phyloP scores from a whole-genome alignment of 768 basidiomycete species.

The Leccinum rimulosum region DNA sequence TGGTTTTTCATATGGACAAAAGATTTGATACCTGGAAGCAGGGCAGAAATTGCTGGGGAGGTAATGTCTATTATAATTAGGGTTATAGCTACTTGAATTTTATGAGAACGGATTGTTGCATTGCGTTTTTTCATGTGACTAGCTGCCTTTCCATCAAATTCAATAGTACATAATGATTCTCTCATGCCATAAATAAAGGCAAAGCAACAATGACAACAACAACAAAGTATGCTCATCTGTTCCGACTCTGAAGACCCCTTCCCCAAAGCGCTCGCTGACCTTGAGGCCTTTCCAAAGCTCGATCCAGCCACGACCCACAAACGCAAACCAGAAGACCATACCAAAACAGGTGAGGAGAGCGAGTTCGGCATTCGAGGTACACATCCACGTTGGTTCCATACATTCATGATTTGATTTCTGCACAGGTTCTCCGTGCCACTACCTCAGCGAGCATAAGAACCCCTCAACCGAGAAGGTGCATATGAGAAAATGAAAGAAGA shows the following conservation, averaged over 20 bases:
- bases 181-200: not conserved
- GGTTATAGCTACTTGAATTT: too few species aligned
- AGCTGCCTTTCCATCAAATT: not conserved
- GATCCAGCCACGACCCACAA: conserved; percentile 46
- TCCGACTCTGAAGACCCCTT: conserved; percentile 48
- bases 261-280: conserved; percentile 60
- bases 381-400: too few species aligned
- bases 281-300: conserved; percentile 68
- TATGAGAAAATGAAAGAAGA: conserved; percentile 92
- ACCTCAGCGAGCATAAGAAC: conserved; percentile 82
- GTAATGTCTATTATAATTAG: too few species aligned
- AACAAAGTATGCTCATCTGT: conserved; percentile 47
- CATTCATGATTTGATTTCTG: too few species aligned
- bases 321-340: too few species aligned
- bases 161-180: not conserved
- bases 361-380: too few species aligned
- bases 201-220: conserved; percentile 26
- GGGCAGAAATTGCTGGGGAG: too few species aligned
- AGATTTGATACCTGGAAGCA: too few species aligned
- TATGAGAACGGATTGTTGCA: too few species aligned
- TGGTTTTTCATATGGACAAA: too few species aligned
- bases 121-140: not conserved
- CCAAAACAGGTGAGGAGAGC: too few species aligned
- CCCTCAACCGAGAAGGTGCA: conserved; percentile 88
- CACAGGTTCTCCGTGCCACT: conserved; percentile 87